These are phyloP conservation scores for Pythium guiyangense DNA, from an alignment of 352 stramenopile species.

Conservation along the genomic window DNA sequence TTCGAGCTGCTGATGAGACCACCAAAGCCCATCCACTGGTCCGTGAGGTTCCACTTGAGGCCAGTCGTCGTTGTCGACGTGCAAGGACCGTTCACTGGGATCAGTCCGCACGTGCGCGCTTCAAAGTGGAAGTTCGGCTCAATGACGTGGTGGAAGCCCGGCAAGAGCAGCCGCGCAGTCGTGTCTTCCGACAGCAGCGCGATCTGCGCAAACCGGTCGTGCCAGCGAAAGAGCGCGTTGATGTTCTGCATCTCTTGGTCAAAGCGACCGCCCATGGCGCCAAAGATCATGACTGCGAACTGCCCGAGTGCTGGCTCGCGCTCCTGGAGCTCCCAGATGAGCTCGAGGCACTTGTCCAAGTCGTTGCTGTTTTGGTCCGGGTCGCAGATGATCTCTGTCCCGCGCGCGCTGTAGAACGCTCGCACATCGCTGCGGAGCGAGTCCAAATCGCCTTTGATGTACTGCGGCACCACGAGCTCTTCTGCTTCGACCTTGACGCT, in stretches of 20 bases:
- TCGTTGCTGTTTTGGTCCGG: constrained; percentile 92
- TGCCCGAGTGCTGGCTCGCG: constrained; percentile 14
- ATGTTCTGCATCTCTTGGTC: constrained; percentile 97
- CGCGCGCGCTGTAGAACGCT: constrained; percentile 74
- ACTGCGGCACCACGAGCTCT: constrained; percentile 68
- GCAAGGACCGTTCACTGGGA: constrained; percentile 87
- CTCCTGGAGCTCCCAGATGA: constrained; percentile 43
- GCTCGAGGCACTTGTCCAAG: constrained; percentile 90
- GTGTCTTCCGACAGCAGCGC: constrained; percentile 90
- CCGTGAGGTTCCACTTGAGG: constrained; percentile 86
- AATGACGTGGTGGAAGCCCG: constrained; percentile 56
- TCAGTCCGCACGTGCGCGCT: constrained; percentile 91
- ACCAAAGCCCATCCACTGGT: constrained; percentile 69
- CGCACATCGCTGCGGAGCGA: constrained; percentile 86
- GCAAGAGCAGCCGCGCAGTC: constrained; percentile 76
- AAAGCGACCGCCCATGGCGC: constrained; percentile 94
- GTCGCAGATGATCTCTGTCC: constrained; percentile 68
- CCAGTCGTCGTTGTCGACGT: constrained; percentile 79
- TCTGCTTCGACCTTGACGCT: constrained; percentile 29
- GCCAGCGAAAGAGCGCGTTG: constrained; percentile 91
- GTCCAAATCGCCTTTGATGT: constrained; percentile 95
- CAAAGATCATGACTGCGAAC: constrained; percentile 88
- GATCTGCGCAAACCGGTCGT: constrained; percentile 71
- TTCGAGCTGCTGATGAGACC: constrained; percentile 86
- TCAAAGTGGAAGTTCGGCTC: constrained; percentile 88